Evolutionary conservation across 768 basidiomycete genomes (phyloP).

Genomic region (Podaxis pistillaris): DNA sequence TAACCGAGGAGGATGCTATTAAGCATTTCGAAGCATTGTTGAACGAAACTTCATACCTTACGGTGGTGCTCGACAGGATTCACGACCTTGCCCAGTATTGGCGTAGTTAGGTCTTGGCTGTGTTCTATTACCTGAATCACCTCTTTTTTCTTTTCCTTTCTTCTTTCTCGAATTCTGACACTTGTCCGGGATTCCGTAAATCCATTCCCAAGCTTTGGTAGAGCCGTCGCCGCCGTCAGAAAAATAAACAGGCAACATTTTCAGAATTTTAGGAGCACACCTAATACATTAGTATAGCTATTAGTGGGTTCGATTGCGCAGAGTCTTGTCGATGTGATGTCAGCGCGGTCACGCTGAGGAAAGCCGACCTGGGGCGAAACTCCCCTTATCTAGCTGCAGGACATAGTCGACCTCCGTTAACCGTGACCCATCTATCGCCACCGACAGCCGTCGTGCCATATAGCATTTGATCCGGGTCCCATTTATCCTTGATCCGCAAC

Average conservation of each 20-base stretch:
- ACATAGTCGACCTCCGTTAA: slow-evolving; percentile 12
- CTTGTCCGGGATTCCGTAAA: too few species aligned
- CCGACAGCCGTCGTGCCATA: slow-evolving; percentile 21
- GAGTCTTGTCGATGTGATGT: background rate
- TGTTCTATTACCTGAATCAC: background rate
- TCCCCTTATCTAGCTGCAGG: background rate
- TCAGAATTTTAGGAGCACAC: background rate
- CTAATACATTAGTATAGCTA: background rate
- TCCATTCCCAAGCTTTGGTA: too few species aligned
- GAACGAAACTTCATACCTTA: slow-evolving; percentile 93
- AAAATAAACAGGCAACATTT: too few species aligned
- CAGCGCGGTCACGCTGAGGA: background rate
- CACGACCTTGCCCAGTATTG: slow-evolving; percentile 91
- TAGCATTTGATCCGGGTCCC: slow-evolving; percentile 17
- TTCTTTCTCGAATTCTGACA: background rate
- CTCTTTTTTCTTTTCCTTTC: background rate
- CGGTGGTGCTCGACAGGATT: slow-evolving; percentile 90
- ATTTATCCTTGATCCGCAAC: slow-evolving; percentile 16
- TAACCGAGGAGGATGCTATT: slow-evolving; percentile 96
- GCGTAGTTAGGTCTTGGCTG: slow-evolving; percentile 54
- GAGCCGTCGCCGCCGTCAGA: too few species aligned
- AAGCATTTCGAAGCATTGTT: slow-evolving; percentile 93
- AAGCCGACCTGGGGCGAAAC: background rate
- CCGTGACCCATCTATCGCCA: slow-evolving; percentile 16
- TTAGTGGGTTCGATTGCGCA: background rate